A percentile compares a stretch with the other conserved stretches of the same genome.
Evolutionary conservation across 441 rosid genomes (phyloP).

Genomic region (Francoa sonchifolia): DNA sequence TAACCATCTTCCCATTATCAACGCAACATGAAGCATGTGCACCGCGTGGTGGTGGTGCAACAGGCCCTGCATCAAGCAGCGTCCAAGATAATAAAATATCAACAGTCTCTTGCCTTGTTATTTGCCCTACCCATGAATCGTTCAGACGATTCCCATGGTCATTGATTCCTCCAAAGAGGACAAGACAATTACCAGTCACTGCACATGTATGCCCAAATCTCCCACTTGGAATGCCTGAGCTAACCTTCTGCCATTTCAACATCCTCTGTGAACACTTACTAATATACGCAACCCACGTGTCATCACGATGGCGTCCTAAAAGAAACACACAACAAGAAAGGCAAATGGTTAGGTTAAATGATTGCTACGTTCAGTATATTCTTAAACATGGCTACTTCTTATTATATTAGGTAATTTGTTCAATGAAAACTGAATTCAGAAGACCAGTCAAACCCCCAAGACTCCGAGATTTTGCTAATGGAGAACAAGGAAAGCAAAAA

Average conservation of each 20-base stretch:
- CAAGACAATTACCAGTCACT: conserved; percentile 35
- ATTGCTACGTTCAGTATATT: too few species aligned
- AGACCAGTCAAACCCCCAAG: too few species aligned
- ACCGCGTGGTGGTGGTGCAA: conserved; percentile 65
- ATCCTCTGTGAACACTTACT: conserved; percentile 35
- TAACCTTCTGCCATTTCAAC: conserved; percentile 54
- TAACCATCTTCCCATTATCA: conserved; percentile 49
- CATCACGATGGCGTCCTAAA: conserved; percentile 89
- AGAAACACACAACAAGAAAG: not conserved
- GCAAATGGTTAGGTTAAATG: too few species aligned
- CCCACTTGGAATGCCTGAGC: conserved; percentile 67
- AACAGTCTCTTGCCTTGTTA: conserved; percentile 25
- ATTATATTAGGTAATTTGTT: too few species aligned
- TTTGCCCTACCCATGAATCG: conserved; percentile 80
- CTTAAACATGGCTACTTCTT: too few species aligned
- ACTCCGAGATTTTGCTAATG: too few species aligned
- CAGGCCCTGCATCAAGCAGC: conserved; percentile 38
- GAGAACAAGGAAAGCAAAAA: too few species aligned
- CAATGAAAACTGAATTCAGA: too few species aligned
- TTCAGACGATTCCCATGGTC: conserved; percentile 70
- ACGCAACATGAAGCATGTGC: conserved; percentile 81
- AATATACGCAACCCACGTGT: conserved; percentile 68
- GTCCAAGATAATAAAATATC: conserved; percentile 48
- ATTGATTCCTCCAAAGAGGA: conserved; percentile 83
- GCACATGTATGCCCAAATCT: conserved; percentile 87